Percentiles rank a stretch among this genome's conserved stretches.
Conservation (phyloP, 208 protist species). For the Leishmania turanica region DNA sequence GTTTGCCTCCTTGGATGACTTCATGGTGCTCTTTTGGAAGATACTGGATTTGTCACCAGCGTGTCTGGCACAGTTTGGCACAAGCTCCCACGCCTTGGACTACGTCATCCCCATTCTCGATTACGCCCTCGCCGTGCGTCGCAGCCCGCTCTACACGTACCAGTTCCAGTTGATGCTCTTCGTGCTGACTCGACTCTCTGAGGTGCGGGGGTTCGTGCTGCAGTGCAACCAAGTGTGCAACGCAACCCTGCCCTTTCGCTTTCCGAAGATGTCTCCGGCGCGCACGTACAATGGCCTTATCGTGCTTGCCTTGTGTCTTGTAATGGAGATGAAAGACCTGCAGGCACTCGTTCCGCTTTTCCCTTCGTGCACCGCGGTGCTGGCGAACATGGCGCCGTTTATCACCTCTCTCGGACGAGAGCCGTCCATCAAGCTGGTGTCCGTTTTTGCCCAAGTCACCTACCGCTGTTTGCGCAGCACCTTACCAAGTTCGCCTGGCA, state of each 20-base stretch:
- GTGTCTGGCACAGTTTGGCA: conserved; percentile 52
- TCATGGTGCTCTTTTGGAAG: conserved; percentile 88
- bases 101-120: conserved; percentile 82
- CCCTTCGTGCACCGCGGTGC: conserved; percentile 67
- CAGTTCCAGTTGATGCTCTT: conserved; percentile 85
- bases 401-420: conserved; percentile 52
- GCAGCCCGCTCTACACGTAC: conserved; percentile 39
- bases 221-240: conserved; percentile 73
- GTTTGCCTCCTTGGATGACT: conserved; percentile 65
- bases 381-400: conserved; percentile 89
- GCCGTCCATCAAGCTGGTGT: conserved; percentile 54
- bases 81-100: conserved; percentile 36
- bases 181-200: conserved; percentile 76
- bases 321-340: conserved; percentile 56
- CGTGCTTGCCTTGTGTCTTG: conserved; percentile 64
- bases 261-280: conserved; percentile 28
- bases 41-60: conserved; percentile 76
- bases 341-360: conserved; percentile 47
- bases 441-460: conserved; percentile 51
- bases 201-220: conserved; percentile 74
- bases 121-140: conserved; percentile 69
- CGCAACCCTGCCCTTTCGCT: conserved; percentile 56
- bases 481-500: neutral
- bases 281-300: conserved; percentile 85
- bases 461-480: conserved; percentile 39